phyloP scores from a whole-genome alignment of 305 asterid species.

The Fraxinus latifolia region DNA sequence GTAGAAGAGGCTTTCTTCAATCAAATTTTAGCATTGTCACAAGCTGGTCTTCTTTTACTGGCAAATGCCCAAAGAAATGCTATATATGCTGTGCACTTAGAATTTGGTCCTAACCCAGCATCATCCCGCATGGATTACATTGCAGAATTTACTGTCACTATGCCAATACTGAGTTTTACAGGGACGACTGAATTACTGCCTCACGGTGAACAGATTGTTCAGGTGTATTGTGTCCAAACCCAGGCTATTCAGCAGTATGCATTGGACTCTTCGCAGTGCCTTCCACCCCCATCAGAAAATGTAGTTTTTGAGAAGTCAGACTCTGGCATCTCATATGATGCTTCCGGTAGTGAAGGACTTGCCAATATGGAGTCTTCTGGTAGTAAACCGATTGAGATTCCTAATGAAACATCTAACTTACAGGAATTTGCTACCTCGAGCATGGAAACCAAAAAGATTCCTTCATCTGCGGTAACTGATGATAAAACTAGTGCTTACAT shows the following conservation, averaged over 20 bases:
- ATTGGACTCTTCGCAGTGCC: conserved; percentile 79
- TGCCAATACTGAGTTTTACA: conserved; percentile 81
- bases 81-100: conserved; percentile 89
- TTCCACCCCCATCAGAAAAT: conserved; percentile 67
- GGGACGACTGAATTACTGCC: conserved; percentile 70
- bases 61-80: conserved; percentile 97
- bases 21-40: conserved; percentile 88
- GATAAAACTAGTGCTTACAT: background rate
- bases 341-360: conserved; percentile 44
- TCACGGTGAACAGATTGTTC: conserved; percentile 82
- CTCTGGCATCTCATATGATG: conserved; percentile 48
- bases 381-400: background rate
- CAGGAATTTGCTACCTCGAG: background rate
- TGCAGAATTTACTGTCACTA: conserved; percentile 82
- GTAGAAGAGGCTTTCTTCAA: conserved; percentile 85
- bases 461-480: background rate
- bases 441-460: background rate
- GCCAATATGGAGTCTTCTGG: conserved; percentile 1
- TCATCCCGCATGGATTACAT: conserved; percentile 82
- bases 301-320: conserved; percentile 51
- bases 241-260: conserved; percentile 97
- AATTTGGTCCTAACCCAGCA: conserved; percentile 79
- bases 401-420: background rate
- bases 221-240: conserved; percentile 90
- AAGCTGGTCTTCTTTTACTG: conserved; percentile 80